Base-by-base conservation (phyloP, 306 rosid genomes). In the Hippophae rhamnoides region DNA sequence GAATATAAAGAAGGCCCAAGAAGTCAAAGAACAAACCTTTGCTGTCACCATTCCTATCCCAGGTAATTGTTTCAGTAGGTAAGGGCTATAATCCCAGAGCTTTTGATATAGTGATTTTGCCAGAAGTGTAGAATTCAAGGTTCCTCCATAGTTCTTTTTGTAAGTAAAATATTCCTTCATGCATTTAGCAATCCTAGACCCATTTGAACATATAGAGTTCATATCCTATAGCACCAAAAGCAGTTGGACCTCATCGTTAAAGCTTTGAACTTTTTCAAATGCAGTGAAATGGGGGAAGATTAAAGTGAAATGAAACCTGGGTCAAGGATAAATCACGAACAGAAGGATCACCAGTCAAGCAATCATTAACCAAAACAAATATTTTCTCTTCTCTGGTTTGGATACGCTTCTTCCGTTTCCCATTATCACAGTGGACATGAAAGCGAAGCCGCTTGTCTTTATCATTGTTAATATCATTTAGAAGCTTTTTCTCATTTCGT, bases 21-120 rank as follows among this genome's bases (percentile, higher is more conserved):
- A 46, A 51, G 65, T 69, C 49, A 59, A 11, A 13, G 31, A 75
- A 47, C 55, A 65, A 47, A 85, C 98, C 92, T 92, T 92, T 5
- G 98, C 98, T 31, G 98, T 92, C 72, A 92, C 95, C 93, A 92
- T 83, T 67, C 98, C 98, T 65, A 92, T 92, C 70, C 96, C 98
- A 48, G 98, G 96, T 72, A 92, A 75, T 67, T 92, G 98, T 78
- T 85, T 92, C 86, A 92, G 77, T 77, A 82, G 76, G 75, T 81
- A 92, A 12, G 87, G 85, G 71, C 98, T 92, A 45, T 85, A 93
- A 76, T 87, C 98, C 98, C 98, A 92, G 57, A 92, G 98, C 78
- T 82, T 85, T 64, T 92, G 98, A 77, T 78, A 67, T 27, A 92
- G 65, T 51, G 98, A 92, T 77, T 87, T 92, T 8, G 96, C 89